A percentile compares a stretch with the other conserved stretches of the same genome.
Conservation (phyloP, 306 rosid species). For the Potentilla sterilis region DNA sequence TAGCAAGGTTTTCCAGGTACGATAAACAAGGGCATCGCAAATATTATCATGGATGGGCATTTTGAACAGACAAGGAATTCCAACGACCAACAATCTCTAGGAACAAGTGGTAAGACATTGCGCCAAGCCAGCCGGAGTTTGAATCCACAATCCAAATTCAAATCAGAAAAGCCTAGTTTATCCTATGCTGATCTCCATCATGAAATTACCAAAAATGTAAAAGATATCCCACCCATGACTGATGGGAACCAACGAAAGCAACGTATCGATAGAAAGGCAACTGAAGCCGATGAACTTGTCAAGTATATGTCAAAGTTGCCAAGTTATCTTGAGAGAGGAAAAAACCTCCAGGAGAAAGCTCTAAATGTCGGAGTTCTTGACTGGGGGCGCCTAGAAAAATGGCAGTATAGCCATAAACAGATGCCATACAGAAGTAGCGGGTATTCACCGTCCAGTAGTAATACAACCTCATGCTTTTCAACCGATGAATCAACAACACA, state of each 20-base stretch:
- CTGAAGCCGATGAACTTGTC: constrained; percentile 73
- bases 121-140: constrained; percentile 31
- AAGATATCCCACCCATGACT: constrained; percentile 32
- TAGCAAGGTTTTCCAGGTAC: constrained; percentile 24
- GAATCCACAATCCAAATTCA: constrained; percentile 41
- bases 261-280: constrained; percentile 33
- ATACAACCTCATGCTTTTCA: constrained; percentile 50
- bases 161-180: constrained; percentile 40
- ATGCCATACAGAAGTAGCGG: constrained; percentile 38
- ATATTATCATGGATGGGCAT: constrained; percentile 43
- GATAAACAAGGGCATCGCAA: constrained; percentile 26
- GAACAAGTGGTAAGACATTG: constrained; percentile 21
- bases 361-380: constrained; percentile 95
- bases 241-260: constrained; percentile 41
- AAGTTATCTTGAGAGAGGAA: constrained; percentile 73
- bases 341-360: constrained; percentile 56
- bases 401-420: constrained; percentile 57
- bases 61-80: constrained; percentile 30
- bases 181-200: constrained; percentile 61
- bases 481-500: constrained; percentile 48
- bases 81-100: constrained; percentile 31
- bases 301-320: constrained; percentile 88
- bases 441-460: constrained; percentile 50
- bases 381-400: constrained; percentile 79
- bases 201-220: constrained; percentile 42